Evolutionary conservation across 441 rosid species (phyloP).

Genomic region (Capsella rubella): DNA sequence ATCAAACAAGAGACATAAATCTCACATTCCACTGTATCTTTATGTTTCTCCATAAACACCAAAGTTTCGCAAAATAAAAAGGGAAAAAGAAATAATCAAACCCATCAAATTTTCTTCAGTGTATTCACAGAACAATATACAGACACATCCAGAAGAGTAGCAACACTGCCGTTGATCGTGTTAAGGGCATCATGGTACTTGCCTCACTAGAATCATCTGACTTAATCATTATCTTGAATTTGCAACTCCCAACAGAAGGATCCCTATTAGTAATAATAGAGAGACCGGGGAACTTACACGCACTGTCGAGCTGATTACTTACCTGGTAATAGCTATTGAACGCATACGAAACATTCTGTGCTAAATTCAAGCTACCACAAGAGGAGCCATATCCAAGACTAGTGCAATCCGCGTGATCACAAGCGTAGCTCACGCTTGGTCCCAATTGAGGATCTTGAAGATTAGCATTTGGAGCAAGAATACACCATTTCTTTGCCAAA

Average conservation of each 20-base stretch:
- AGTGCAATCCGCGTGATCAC: conserved; percentile 59
- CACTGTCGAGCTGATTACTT: conserved; percentile 58
- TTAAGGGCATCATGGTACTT: conserved; percentile 19
- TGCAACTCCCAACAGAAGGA: conserved; percentile 62
- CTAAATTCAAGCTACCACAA: conserved; percentile 53
- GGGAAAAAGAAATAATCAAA: conserved; percentile 12
- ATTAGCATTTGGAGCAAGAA: conserved; percentile 49
- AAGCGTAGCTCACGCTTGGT: conserved; percentile 59
- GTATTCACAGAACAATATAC: conserved; percentile 44
- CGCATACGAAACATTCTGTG: conserved; percentile 67
- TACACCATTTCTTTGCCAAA: conserved; percentile 58
- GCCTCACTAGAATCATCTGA: conserved; percentile 33
- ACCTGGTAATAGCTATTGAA: conserved; percentile 72
- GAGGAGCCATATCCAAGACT: conserved; percentile 64
- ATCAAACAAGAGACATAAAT: conserved; percentile 35
- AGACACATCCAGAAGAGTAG: conserved; percentile 30
- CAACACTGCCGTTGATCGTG: conserved; percentile 25
- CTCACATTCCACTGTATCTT: conserved; percentile 21
- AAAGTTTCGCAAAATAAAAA: conserved; percentile 33
- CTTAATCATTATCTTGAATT: conserved; percentile 61
- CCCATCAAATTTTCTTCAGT: conserved; percentile 14
- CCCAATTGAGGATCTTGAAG: conserved; percentile 51
- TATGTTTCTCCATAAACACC: conserved; percentile 28
- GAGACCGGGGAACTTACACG: conserved; percentile 64
- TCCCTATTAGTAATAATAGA: conserved; percentile 48